Conservation (phyloP, 495 filamentous ascomycete genomes). For the Neurospora discreta region DNA sequence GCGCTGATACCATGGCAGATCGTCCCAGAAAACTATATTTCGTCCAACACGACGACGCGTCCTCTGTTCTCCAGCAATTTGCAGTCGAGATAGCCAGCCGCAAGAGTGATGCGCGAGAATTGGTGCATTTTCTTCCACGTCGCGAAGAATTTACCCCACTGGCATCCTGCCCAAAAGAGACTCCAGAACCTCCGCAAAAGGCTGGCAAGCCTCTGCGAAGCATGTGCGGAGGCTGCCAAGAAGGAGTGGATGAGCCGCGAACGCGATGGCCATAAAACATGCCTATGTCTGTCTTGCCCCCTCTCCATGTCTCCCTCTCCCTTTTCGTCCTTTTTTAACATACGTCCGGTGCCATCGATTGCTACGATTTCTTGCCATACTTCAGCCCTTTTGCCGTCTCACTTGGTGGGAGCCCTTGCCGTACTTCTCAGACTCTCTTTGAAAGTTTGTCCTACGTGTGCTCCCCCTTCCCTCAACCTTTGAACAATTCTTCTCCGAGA, state of each 20-base stretch:
- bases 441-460: neutral
- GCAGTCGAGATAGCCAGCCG: neutral
- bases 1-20: neutral
- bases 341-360: neutral
- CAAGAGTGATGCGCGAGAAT: neutral
- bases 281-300: neutral
- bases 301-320: neutral
- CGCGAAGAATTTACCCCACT: neutral
- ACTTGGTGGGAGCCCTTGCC: neutral
- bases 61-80: neutral
- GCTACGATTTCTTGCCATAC: neutral
- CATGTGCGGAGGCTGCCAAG: neutral
- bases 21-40: neutral
- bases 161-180: neutral
- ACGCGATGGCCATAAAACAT: neutral
- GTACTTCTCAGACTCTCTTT: neutral
- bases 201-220: neutral
- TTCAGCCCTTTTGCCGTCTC: neutral
- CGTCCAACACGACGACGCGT: neutral
- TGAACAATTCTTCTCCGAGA: neutral
- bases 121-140: neutral
- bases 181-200: neutral
- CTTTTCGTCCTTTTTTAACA: neutral
- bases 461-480: neutral
- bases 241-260: neutral